Conservation (phyloP, 108 stramenopile genomes). For the Nitzschia sp. region DNA sequence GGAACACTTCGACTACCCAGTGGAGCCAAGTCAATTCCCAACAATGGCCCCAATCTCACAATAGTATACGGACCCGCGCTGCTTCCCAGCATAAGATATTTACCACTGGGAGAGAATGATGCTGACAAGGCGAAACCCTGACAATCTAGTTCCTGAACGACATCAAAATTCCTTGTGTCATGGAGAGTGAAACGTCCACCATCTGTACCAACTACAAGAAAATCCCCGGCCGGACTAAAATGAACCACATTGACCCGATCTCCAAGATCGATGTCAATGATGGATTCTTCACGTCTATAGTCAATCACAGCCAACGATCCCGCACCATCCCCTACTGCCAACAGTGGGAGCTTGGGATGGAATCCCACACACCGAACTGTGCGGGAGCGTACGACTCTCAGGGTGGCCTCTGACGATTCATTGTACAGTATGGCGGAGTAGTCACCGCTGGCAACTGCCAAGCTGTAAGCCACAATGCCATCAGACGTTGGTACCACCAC, state of each 20-base stretch:
- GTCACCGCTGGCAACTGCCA: conserved; percentile 31
- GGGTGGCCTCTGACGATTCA: conserved; percentile 1
- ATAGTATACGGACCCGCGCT: conserved; percentile 11
- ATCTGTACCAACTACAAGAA: conserved; percentile 37
- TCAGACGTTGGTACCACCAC: too few species aligned
- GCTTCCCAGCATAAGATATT: conserved; percentile 27
- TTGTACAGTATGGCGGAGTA: conserved; percentile 25
- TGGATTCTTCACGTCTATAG: conserved; percentile 18
- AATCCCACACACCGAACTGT: conserved; percentile 31
- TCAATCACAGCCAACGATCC: conserved; percentile 32
- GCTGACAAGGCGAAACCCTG: conserved; percentile 13
- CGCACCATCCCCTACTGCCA: conserved; percentile 36
- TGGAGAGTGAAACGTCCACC: conserved; percentile 24
- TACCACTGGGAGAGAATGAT: conserved; percentile 18
- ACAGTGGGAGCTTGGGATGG: conserved; percentile 32
- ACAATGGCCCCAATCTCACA: conserved; percentile 30
- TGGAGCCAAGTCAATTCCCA: conserved; percentile 33
- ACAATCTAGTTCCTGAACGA: conserved; percentile 15
- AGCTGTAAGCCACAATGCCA: too few species aligned
- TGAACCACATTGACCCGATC: conserved; percentile 25
- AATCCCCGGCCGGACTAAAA: conserved; percentile 36
- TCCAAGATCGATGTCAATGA: conserved; percentile 24
- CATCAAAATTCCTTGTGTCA: conserved; percentile 27
- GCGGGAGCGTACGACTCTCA: conserved; percentile 21
- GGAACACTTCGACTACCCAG: conserved; percentile 14